Evolutionary conservation across 257 asterid genomes (phyloP), one percentile per base, ranked within the genome.

Genomic region (Leptodermis oblonga): DNA sequence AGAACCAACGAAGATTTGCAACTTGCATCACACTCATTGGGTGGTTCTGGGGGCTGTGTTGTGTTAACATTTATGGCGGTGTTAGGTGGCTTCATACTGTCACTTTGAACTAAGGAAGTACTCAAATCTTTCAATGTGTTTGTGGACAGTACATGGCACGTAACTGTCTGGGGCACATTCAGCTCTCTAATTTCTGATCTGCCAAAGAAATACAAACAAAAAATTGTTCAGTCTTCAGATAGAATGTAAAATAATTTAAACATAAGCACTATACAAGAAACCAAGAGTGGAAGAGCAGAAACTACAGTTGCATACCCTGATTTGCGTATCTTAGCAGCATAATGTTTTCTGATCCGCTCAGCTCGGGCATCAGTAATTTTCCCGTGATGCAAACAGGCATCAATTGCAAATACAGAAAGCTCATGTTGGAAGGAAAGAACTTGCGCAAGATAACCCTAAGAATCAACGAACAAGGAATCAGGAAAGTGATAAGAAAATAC

Each of bases 371-470:
- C 87, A 37, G 96, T 86, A 54, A 92, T 79, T 74, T 82, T 84
- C 43, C 92, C 97, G 72, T 88, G 97, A 80, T 92, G 95, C 42
- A 94, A 82, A 80, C 86, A 88, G 73, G 97, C 94, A 85, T 92
- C 98, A 73, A 92, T 83, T 74, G 98, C 98, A 78, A 85, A 75
- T 63, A 92, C 97, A 74, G 92, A 76, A 73, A 87, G 96, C 73
- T 80, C 85, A 49, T 85, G 79, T 58, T 92, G 86, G 81, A 92
- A 92, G 37, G 96, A 82, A 73, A 92, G 96, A 71, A 90, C 98
- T 88, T 92, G 98, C 37, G 98, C 90, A 70, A 92, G 95, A 79
- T 90, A 88, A 36, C 98, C 97, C 97, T 92, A 81, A 39, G 71
- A 68, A 77, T 65, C 68, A 5, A 70, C 28, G n/a, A 64, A 58